Base-by-base conservation (phyloP, 1,284 basidiomycete genomes). In the Tetrapyrgos nigripes region DNA sequence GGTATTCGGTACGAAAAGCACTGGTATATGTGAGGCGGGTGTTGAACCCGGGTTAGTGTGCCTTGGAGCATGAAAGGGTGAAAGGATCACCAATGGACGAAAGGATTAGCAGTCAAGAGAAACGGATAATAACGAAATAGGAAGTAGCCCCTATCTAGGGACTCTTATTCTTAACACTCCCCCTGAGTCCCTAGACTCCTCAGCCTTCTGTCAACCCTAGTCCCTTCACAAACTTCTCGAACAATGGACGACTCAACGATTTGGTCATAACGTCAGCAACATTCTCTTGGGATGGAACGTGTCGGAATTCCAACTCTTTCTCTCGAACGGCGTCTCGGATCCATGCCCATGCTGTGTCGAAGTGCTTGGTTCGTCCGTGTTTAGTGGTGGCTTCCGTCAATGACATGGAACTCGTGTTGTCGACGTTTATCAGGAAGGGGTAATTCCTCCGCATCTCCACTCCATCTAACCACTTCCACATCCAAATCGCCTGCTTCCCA, bases 401-500 rank as follows among this genome's bases (percentile, higher is more conserved):
- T 50, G 19, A 46, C 19, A 46, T n/a, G 3, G 26, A 43, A 27
- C 37, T 40, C 9, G 10, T 27, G 4, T 19, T 48, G 57, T 43
- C 52, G 40, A 17, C 46, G 2, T 23, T 29, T 26, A 45, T 59
- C 23, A 9, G n/a, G 23, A 53, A 29, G n/a, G 37, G 48, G 17
- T 46, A 23, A 14, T 2, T 23, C 11, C 26, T 17, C 5, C 27
- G 24, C 1, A 45, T 14, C 2, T 52, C 43, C 3, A 57, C 37
- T 26, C 40, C 56, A 1, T 44, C 19, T 4, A 58, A 78, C 70
- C 59, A 78, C 77, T 58, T 80, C 72, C 0, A 73, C 72, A 60
- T 78, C 78, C 0, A 69, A 65, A 0, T 71, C 71, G 1, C 72
- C 78, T 13, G 66, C 45, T 8, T 77, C 68, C 9, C 76, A 64